Conservation (phyloP, 2,329 filamentous ascomycete genomes). For the Ophiosphaerella narmari region DNA sequence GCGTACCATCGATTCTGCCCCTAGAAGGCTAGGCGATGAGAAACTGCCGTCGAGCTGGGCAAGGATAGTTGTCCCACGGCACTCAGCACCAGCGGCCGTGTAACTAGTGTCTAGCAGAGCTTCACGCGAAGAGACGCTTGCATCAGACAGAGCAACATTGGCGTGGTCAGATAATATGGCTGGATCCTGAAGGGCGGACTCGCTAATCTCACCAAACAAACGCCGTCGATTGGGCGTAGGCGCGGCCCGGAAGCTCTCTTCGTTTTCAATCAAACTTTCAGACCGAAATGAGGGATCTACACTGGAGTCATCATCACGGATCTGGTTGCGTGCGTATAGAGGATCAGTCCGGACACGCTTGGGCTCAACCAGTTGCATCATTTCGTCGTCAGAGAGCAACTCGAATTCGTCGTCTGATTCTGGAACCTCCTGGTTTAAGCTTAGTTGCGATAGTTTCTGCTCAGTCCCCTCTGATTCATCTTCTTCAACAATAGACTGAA, state of each 20-base stretch:
- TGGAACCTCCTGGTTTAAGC: slow-evolving; percentile 49
- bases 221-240: slow-evolving; percentile 41
- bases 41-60: slow-evolving; percentile 29
- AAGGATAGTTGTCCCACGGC: slow-evolving; percentile 18
- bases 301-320: slow-evolving; percentile 46
- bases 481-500: slow-evolving; percentile 55
- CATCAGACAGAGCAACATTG: slow-evolving; percentile 35
- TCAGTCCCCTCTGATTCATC: slow-evolving; percentile 64
- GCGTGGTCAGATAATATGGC: slow-evolving; percentile 47
- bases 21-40: slow-evolving; percentile 50
- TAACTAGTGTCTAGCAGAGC: slow-evolving; percentile 9
- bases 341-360: slow-evolving; percentile 52
- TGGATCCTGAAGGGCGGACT: slow-evolving; percentile 60
- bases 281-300: slow-evolving; percentile 45
- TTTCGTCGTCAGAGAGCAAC: slow-evolving; percentile 38
- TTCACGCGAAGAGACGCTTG: slow-evolving; percentile 10
- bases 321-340: slow-evolving; percentile 45
- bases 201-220: slow-evolving; percentile 66
- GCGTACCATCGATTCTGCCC: slow-evolving; percentile 54
- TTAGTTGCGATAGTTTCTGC: slow-evolving; percentile 54
- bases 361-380: slow-evolving; percentile 44
- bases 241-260: slow-evolving; percentile 36
- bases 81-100: slow-evolving; percentile 14
- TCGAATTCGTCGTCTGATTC: slow-evolving; percentile 35
- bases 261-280: slow-evolving; percentile 31